Percentiles rank a stretch among this genome's conserved stretches.
Conservation (phyloP, 208 protist species). For the Acanthamoeba culbertsoni region DNA sequence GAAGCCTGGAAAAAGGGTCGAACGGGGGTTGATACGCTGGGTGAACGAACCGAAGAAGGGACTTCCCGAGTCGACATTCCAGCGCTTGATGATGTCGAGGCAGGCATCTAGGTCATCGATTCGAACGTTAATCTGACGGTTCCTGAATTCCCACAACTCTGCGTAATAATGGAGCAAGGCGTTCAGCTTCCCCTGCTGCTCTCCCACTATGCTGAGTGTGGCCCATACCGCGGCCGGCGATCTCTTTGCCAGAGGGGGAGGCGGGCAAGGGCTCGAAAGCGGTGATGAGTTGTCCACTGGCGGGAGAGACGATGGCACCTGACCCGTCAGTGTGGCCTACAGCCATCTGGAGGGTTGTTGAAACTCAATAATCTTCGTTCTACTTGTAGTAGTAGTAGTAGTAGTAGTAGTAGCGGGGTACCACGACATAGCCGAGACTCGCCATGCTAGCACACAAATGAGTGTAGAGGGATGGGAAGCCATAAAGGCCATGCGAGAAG, state of each 20-base stretch:
- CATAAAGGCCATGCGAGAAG: constrained; percentile 39
- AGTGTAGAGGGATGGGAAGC: constrained; percentile 27
- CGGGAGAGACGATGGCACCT: neutral
- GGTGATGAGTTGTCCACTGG: neutral
- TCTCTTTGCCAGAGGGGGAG: neutral
- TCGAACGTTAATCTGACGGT: neutral
- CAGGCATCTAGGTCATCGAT: neutral
- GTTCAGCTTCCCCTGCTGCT: neutral
- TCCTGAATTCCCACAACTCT: constrained; percentile 27
- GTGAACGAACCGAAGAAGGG: neutral
- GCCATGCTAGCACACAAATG: neutral
- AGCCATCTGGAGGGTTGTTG: neutral
- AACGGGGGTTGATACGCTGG: neutral
- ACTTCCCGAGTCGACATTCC: neutral
- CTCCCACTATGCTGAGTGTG: too few relatives aligned
- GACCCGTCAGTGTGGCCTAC: constrained; percentile 39
- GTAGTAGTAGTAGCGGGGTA: too few relatives aligned
- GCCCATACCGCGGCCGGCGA: neutral
- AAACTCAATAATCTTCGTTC: neutral
- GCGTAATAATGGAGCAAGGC: neutral
- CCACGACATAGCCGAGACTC: constrained; percentile 16
- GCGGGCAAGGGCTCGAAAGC: neutral
- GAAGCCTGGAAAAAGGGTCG: neutral
- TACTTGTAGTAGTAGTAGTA: too few relatives aligned
- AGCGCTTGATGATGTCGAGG: neutral